Evolutionary conservation across 305 asterid genomes (phyloP).

Genomic region (Euphrasia arctica): DNA sequence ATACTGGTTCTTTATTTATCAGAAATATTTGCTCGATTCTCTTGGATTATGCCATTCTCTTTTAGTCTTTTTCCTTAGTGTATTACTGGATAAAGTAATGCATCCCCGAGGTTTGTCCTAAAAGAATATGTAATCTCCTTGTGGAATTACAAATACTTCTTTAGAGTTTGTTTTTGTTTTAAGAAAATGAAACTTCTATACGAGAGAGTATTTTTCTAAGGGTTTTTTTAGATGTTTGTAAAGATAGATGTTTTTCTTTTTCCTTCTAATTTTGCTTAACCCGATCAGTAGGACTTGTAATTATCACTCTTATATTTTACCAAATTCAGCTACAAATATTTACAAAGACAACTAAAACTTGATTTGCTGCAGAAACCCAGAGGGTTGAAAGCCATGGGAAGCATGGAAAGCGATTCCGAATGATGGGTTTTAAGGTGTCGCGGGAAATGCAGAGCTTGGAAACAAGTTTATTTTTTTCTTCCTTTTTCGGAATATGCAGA

Average conservation of each 20-base stretch:
- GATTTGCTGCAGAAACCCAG: slow-evolving; percentile 64
- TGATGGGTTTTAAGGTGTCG: slow-evolving; percentile 25
- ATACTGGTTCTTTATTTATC: background rate
- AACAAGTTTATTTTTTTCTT: slow-evolving; percentile 4
- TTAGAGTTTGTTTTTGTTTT: background rate
- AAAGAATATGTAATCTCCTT: background rate
- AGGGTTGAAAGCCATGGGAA: slow-evolving; percentile 92
- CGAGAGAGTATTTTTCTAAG: too few species aligned
- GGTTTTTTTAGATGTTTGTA: too few species aligned
- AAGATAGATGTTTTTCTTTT: background rate
- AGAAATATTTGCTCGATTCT: background rate
- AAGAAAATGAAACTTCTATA: too few species aligned
- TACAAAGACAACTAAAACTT: background rate
- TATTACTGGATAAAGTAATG: background rate
- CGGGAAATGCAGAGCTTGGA: background rate
- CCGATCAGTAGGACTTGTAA: background rate
- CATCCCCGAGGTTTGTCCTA: background rate
- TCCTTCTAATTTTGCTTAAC: background rate
- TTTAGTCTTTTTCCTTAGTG: background rate
- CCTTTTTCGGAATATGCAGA: slow-evolving; percentile 25
- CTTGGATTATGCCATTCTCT: background rate
- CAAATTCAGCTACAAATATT: background rate
- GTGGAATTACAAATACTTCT: background rate
- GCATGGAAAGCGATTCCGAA: slow-evolving; percentile 86
- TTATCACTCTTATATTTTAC: background rate